Evolutionary conservation across 2,329 filamentous ascomycete species (phyloP), one percentile per base, ranked within the genome.

Genomic region (Fusarium compactum): DNA sequence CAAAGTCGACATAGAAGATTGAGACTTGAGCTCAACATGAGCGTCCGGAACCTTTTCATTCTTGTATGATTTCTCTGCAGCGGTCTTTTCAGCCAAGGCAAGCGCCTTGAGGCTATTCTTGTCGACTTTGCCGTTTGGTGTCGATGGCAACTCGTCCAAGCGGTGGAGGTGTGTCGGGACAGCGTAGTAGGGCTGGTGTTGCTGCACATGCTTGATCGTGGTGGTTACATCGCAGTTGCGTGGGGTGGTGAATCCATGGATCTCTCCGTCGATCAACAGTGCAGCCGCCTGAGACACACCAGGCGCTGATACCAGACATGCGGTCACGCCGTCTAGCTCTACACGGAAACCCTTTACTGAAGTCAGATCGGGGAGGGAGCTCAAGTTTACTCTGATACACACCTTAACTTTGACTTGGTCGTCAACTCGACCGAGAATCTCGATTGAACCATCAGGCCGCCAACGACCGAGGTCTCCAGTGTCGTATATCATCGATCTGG

Each of bases 391-490:
- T 8, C 48, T 27, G 24, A 27, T 22, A 63, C 70, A 52, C 75
- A 83, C 83, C 78, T 88, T 87, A 73, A 90, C 83, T 77, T 90
- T 90, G 63, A 90, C 85, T 73, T 90, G 88, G 64, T 89, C 87
- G 69, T 90, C 88, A n/a, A 81, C 81, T 38, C 87, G 83, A 6
- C 88, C 87, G 34, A 88, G 82, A 24, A 85, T 86, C 45, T 87
- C 82, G 40, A 90, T 79, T 27, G 81, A 82, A 14, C 88, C 87
- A 70, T 87, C 83, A 4, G 80, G 74, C 40, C 81, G 80, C 87
- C 87, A 89, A 15, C 81, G 80, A 20, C 85, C 86, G 24, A 90
- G 80, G 69, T 90, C 88, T 9, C 87, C 88, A 3, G 88, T 90
- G 71, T 87, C 87, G 77, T 87, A 90, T 84, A 89, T 89, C 9